Percentiles rank a stretch among this genome's conserved stretches.
phyloP scores from a whole-genome alignment of 169 alveolate species.

The Cryptosporidium sp. region DNA sequence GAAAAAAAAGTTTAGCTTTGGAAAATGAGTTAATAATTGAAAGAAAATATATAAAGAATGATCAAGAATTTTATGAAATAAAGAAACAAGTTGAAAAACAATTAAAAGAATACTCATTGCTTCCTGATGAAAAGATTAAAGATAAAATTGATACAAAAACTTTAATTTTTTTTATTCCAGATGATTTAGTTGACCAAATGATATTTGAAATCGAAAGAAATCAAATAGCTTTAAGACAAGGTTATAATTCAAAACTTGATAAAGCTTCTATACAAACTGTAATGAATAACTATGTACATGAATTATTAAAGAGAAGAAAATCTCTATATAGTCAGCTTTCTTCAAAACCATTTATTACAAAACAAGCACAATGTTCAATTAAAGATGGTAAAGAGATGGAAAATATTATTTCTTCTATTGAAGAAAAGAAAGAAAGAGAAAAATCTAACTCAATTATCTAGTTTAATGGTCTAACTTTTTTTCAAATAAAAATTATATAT shows the following conservation, averaged over 20 bases:
- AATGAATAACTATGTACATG: background rate
- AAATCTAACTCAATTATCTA: too few relatives aligned
- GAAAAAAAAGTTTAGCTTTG: background rate
- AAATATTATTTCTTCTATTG: background rate
- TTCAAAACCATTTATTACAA: slow-evolving; percentile 12
- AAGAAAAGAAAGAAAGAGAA: background rate
- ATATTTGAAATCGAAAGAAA: slow-evolving; percentile 27
- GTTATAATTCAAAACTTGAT: background rate
- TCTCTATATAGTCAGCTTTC: slow-evolving; percentile 12
- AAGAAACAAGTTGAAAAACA: background rate
- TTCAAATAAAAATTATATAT: background rate
- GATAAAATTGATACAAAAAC: slow-evolving; percentile 12
- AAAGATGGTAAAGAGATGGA: background rate
- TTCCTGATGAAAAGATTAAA: background rate
- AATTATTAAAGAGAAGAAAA: slow-evolving; percentile 27
- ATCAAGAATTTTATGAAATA: slow-evolving; percentile 47
- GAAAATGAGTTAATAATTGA: slow-evolving; percentile 16
- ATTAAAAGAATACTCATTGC: slow-evolving; percentile 3
- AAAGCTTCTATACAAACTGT: background rate
- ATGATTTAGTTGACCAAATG: slow-evolving; percentile 45
- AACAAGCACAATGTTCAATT: slow-evolving; percentile 43
- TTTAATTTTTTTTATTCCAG: slow-evolving; percentile 28
- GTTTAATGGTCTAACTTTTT: too few relatives aligned
- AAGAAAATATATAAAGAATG: slow-evolving; percentile 37
- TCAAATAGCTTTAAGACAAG: slow-evolving; percentile 8